These are phyloP conservation scores for Podospora tetraspora DNA, from an alignment of 495 filamentous ascomycete species.

Conservation along the genomic window DNA sequence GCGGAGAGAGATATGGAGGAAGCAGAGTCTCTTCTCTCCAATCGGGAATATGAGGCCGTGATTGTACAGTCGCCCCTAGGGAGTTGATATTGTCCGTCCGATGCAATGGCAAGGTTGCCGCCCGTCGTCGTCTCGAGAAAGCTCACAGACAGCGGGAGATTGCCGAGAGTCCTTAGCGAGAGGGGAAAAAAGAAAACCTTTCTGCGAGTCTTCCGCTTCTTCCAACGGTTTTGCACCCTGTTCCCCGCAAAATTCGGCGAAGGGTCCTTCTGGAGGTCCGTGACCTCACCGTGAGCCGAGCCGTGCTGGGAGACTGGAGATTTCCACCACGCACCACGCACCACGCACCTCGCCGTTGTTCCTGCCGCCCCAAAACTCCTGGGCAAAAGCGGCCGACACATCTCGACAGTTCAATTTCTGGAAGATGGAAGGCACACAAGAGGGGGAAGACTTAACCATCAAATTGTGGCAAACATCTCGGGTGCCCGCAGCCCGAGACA, in stretches of 20 bases:
- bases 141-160: slow-evolving; percentile 8
- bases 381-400: neutral
- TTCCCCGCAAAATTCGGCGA: slow-evolving; percentile 12
- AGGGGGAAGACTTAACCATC: neutral
- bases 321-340: neutral
- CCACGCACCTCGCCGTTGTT: neutral
- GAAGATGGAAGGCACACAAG: neutral
- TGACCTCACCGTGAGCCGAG: slow-evolving; percentile 6
- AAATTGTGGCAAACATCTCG: neutral
- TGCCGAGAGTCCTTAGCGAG: slow-evolving; percentile 14
- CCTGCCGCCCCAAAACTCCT: neutral
- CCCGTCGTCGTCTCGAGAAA: neutral
- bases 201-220: neutral
- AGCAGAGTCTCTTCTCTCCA: neutral
- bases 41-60: slow-evolving; percentile 2
- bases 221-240: slow-evolving; percentile 7
- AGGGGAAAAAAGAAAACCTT: slow-evolving; percentile 13
- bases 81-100: neutral
- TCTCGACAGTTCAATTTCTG: neutral
- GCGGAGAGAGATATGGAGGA: neutral
- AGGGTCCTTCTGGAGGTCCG: slow-evolving; percentile 12
- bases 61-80: neutral
- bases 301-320: neutral
- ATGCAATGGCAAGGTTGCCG: neutral
- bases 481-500: neutral